Evolutionary conservation across 305 asterid species (phyloP).

Genomic region (Fraxinus ornus): DNA sequence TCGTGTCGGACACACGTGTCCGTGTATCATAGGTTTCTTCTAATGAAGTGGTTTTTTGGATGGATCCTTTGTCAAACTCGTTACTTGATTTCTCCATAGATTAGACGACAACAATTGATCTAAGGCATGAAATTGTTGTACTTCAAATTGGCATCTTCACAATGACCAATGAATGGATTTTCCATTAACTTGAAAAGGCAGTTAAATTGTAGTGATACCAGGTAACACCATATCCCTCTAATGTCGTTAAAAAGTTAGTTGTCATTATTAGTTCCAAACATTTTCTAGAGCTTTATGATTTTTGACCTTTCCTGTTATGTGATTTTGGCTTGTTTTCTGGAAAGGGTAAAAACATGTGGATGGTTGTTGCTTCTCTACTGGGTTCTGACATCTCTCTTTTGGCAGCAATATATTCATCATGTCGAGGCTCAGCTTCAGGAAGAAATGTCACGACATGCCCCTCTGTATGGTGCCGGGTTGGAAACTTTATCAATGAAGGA

Average conservation of each 20-base stretch:
- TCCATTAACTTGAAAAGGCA: not conserved
- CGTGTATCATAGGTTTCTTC: not conserved
- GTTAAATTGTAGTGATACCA: not conserved
- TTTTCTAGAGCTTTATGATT: not conserved
- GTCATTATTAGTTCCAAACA: not conserved
- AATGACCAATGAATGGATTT: not conserved
- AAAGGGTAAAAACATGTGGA: not conserved
- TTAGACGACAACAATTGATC: not conserved
- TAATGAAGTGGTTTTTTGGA: not conserved
- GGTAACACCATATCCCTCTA: not conserved
- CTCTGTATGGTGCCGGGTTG: constrained; percentile 89
- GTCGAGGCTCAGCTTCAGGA: constrained; percentile 86
- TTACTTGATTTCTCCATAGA: not conserved
- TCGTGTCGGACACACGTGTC: no score
- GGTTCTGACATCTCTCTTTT: constrained; percentile 1
- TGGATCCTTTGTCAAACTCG: not conserved
- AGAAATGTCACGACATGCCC: constrained; percentile 98
- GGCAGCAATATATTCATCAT: constrained; percentile 86
- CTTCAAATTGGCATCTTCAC: not conserved
- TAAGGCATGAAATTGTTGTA: not conserved
- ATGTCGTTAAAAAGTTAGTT: not conserved
- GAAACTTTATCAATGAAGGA: constrained; percentile 86
- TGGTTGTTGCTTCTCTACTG: not conserved
- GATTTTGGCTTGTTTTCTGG: not conserved
- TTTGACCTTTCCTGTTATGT: not conserved